Evolutionary conservation across 2,329 filamentous ascomycete genomes (phyloP).

Genomic region (Zymoseptoria ardabiliae): DNA sequence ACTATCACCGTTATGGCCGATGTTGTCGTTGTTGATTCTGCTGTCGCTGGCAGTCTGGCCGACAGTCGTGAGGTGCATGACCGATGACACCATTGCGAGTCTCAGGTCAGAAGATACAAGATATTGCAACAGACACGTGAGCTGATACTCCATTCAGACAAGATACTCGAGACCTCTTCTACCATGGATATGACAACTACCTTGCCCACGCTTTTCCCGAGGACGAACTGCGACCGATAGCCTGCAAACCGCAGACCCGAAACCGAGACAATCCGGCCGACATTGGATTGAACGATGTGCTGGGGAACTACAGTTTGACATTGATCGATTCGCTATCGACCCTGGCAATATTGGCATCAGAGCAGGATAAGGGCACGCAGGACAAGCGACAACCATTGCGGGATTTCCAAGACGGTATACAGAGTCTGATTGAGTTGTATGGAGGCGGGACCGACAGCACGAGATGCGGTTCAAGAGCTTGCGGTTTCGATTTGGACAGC

Average conservation of each 20-base stretch:
- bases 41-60: constrained; percentile 27
- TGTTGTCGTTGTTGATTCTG: constrained; percentile 23
- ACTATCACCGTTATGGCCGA: constrained; percentile 24
- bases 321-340: constrained; percentile 93
- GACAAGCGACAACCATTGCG: constrained; percentile 38
- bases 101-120: constrained; percentile 29
- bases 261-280: constrained; percentile 72
- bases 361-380: constrained; percentile 35
- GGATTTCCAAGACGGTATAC: constrained; percentile 72
- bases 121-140: not conserved
- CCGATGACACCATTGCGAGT: constrained; percentile 33
- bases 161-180: constrained; percentile 67
- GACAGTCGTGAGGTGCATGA: constrained; percentile 37
- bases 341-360: constrained; percentile 80
- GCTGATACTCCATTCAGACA: constrained; percentile 26
- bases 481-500: constrained; percentile 89
- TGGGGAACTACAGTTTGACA: constrained; percentile 95
- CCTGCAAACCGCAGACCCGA: constrained; percentile 76
- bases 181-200: constrained; percentile 94
- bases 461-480: constrained; percentile 63
- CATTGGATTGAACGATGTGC: constrained; percentile 84
- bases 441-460: constrained; percentile 71
- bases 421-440: constrained; percentile 70
- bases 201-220: constrained; percentile 91
- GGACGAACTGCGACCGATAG: constrained; percentile 83